Conservation (phyloP, 257 asterid genomes). For the Leonotis leonurus region DNA sequence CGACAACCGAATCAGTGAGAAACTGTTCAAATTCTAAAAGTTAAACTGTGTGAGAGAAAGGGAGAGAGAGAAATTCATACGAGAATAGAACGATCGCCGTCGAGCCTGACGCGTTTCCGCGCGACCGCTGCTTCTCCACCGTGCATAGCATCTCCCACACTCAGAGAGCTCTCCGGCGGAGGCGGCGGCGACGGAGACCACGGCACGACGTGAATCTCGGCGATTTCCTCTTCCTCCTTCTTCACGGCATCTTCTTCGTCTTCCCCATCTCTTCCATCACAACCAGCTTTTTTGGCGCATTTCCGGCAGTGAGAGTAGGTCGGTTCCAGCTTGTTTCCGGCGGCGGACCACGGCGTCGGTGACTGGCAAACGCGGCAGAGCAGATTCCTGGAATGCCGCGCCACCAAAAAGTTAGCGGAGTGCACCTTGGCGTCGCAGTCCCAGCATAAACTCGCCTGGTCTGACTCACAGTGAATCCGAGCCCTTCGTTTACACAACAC, state of each 20-base stretch:
- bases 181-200: conserved; percentile 30
- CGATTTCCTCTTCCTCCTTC: conserved; percentile 13
- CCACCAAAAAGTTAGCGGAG: conserved; percentile 50
- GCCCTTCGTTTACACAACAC: conserved; percentile 34
- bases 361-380: conserved; percentile 37
- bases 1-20: neutral
- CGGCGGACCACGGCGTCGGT: conserved; percentile 38
- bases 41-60: neutral
- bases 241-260: conserved; percentile 1
- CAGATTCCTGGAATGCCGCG: conserved; percentile 28
- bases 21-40: neutral
- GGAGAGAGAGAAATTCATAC: conserved; percentile 11
- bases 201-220: conserved; percentile 16
- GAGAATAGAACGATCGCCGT: conserved; percentile 13
- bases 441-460: conserved; percentile 48
- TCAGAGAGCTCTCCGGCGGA: conserved; percentile 21
- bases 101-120: conserved; percentile 19
- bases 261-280: neutral
- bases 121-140: neutral
- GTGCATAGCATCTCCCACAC: neutral
- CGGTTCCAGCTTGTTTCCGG: conserved; percentile 25
- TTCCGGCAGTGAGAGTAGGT: conserved; percentile 22
- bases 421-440: conserved; percentile 53
- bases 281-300: conserved; percentile 3
- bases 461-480: conserved; percentile 35